Evolutionary conservation across 225 moss, liverwort and hornwort species (phyloP).

Genomic region (Ulota crispa): DNA sequence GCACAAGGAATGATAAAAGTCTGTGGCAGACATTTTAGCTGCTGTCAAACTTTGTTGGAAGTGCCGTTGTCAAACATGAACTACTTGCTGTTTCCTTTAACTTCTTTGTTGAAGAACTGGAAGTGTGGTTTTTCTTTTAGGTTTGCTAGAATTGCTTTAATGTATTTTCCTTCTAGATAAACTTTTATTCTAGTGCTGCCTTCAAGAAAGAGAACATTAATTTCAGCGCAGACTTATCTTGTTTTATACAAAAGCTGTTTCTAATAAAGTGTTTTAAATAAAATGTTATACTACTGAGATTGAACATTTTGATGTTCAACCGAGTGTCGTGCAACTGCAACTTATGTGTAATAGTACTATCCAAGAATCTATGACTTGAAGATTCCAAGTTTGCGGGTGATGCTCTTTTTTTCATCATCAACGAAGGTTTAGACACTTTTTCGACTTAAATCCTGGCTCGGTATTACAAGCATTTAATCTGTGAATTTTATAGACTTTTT

Average conservation of each 20-base stretch:
- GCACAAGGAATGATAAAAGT: constrained; percentile 18
- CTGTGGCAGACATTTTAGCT: constrained; percentile 19
- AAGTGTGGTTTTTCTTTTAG: constrained; percentile 2
- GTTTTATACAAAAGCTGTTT: neutral
- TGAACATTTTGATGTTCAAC: constrained; percentile 9
- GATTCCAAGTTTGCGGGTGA: neutral
- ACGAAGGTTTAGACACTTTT: constrained; percentile 1
- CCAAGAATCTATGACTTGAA: neutral
- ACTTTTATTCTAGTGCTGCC: neutral
- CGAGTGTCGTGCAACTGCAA: neutral
- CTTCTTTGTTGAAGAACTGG: constrained; percentile 9
- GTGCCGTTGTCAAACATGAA: constrained; percentile 11
- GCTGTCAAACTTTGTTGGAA: constrained; percentile 15
- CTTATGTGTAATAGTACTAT: constrained; percentile 2
- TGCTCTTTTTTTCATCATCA: constrained; percentile 4
- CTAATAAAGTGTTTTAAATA: too few relatives aligned
- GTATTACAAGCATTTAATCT: neutral
- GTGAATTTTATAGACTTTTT: neutral
- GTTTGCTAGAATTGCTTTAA: neutral
- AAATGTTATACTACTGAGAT: neutral
- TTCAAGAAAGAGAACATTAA: neutral
- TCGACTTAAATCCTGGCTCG: neutral
- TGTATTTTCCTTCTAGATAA: neutral
- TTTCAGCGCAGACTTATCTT: constrained; percentile 6
- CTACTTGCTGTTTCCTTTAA: neutral